These are phyloP conservation scores for Aureobasidium lini DNA, from an alignment of 2,329 filamentous ascomycete genomes.

Conservation along the genomic window DNA sequence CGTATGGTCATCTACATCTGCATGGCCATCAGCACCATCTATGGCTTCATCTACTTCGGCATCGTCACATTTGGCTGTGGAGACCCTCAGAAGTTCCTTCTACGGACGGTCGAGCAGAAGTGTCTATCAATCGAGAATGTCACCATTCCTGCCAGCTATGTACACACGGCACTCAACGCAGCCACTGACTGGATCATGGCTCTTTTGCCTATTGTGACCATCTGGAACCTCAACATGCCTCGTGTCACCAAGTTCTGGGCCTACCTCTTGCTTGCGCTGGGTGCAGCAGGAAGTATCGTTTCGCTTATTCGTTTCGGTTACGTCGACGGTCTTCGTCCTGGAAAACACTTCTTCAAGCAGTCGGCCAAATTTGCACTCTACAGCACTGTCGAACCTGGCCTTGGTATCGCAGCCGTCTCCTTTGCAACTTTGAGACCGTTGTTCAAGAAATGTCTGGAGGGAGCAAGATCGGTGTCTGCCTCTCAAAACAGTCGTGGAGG, in stretches of 20 bases:
- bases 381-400: slow-evolving; percentile 18
- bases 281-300: slow-evolving; percentile 14
- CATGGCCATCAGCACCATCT: neutral
- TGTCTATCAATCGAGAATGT: slow-evolving; percentile 7
- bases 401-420: slow-evolving; percentile 21
- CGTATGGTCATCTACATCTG: neutral
- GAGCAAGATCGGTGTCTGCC: neutral
- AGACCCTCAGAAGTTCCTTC: neutral
- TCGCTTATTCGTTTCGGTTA: slow-evolving; percentile 15
- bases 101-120: slow-evolving; percentile 6
- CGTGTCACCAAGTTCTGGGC: slow-evolving; percentile 14
- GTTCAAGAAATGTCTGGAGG: slow-evolving; percentile 15
- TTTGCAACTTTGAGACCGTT: slow-evolving; percentile 20
- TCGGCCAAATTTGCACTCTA: slow-evolving; percentile 16
- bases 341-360: slow-evolving; percentile 9
- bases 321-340: slow-evolving; percentile 8
- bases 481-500: neutral
- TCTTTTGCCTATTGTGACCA: slow-evolving; percentile 10
- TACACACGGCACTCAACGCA: slow-evolving; percentile 13
- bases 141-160: slow-evolving; percentile 13
- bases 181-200: slow-evolving; percentile 16
- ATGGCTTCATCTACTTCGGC: slow-evolving; percentile 3
- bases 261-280: slow-evolving; percentile 12
- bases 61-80: slow-evolving; percentile 7
- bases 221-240: slow-evolving; percentile 15